A percentile compares a stretch with the other conserved stretches of the same genome.
These are phyloP conservation scores for Ganoderma sinense DNA, from an alignment of 1,284 basidiomycete species.

Conservation along the genomic window DNA sequence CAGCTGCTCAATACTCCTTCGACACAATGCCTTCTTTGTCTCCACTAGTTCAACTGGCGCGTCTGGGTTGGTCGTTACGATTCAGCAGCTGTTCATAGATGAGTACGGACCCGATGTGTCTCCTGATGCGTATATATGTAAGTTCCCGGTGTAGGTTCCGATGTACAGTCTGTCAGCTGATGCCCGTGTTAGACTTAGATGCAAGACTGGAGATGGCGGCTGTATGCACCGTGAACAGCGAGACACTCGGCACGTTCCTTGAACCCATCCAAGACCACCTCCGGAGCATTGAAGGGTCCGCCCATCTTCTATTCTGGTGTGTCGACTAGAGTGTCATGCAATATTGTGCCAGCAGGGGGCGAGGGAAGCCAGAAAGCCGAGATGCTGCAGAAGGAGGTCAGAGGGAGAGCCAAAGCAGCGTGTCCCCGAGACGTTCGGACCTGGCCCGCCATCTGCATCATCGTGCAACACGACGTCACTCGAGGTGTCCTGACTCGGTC, in stretches of 20 bases:
- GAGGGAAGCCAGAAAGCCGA: neutral
- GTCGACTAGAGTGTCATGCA: neutral
- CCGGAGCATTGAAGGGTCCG: slow-evolving; percentile 52
- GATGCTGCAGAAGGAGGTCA: neutral
- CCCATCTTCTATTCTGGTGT: neutral
- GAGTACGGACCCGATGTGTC: slow-evolving; percentile 44
- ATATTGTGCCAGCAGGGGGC: neutral
- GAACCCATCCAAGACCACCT: slow-evolving; percentile 48
- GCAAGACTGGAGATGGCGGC: neutral
- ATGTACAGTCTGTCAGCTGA: slow-evolving; percentile 81
- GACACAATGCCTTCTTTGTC: slow-evolving; percentile 60
- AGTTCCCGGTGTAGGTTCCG: slow-evolving; percentile 74
- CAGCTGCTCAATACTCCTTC: slow-evolving; percentile 85
- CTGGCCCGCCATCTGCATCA: neutral
- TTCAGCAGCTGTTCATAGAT: neutral
- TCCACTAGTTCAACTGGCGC: slow-evolving; percentile 62
- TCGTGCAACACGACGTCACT: neutral
- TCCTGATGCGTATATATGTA: slow-evolving; percentile 71
- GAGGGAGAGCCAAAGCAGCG: neutral
- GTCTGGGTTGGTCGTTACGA: slow-evolving; percentile 29
- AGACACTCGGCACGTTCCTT: slow-evolving; percentile 58
- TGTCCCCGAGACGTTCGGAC: slow-evolving; percentile 5
- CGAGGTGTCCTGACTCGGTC: no score
- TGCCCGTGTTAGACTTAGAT: slow-evolving; percentile 15
- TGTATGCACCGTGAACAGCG: slow-evolving; percentile 56